Base-by-base conservation (phyloP, 2,329 filamentous ascomycete genomes). In the Thielaviopsis euricoi region DNA sequence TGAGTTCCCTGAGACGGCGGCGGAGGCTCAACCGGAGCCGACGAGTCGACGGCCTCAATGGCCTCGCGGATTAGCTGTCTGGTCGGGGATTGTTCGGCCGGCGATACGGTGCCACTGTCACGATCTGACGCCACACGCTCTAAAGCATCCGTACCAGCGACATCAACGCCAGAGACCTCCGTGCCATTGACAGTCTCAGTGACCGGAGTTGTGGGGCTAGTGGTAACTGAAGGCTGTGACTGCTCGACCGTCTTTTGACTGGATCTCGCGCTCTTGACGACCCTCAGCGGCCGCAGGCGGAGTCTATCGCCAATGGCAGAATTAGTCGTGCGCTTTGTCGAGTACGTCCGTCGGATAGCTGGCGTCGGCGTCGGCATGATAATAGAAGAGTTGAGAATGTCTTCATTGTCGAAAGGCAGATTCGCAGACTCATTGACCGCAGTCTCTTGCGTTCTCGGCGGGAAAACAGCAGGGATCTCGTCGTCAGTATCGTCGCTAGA, bases 401-500 rank as follows among this genome's bases (percentile, higher is more conserved):
- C 21, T 19, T 52, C 25, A 10, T 51, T 33, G 4, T 52, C 55
- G 12, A 43, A 21, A 19, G 50, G 51, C 10, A 49, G 55, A 12
- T 21, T 13, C 15, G 40, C 5, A 25, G 40, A 19, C 12, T 25
- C 29, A n/a, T n/a, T 29, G 33, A n/a, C 53, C 10, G 26, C 23
- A 23, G 17, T 21, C 19, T 55, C 19, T 12, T 23, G 53, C 13
- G 40, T 17, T 9, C 49, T 25, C 0, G 17, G 25, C 21, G 52
- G 29, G 7, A 54, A 3, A 25, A 54, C 23, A 19, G 53, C 53
- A 4, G 48, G 55, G 17, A 57, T 57, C 37, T 52, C 15, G 29
- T 46, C 26, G 25, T 51, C 10, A 50, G 60, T 17, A 40, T 63
- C 21, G 57, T 63, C 15, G 50, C 58, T 23, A 55, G 60, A 9